These are phyloP conservation scores for Lathyrus oleraceus DNA, from an alignment of 306 rosid species.

Conservation along the genomic window DNA sequence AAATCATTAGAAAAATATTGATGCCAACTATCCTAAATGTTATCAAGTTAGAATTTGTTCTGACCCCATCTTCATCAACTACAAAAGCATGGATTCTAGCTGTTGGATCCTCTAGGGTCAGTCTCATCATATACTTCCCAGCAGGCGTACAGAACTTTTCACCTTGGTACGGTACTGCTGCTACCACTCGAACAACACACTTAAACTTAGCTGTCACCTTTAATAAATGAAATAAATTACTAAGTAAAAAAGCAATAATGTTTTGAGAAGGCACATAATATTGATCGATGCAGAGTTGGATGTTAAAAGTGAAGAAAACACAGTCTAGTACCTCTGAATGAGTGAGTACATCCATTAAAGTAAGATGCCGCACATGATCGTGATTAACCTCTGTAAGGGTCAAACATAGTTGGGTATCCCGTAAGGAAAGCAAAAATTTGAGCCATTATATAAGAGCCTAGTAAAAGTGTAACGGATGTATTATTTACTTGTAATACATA, in stretches of 20 bases:
- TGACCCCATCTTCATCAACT: conserved; percentile 65
- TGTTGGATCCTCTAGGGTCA: conserved; percentile 78
- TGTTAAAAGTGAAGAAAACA: conserved; percentile 8
- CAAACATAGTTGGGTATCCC: conserved; percentile 6
- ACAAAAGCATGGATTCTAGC: conserved; percentile 71
- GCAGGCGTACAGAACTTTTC: conserved; percentile 33
- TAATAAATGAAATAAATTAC: conserved; percentile 14
- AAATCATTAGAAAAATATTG: conserved; percentile 1
- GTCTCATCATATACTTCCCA: conserved; percentile 48
- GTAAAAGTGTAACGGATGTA: conserved; percentile 25
- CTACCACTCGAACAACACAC: conserved; percentile 64
- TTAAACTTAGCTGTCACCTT: conserved; percentile 64
- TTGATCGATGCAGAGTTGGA: not conserved
- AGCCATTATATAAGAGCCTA: not conserved
- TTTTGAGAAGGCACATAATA: not conserved
- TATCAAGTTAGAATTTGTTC: conserved; percentile 7
- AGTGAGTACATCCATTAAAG: conserved; percentile 63
- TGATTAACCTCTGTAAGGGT: conserved; percentile 46
- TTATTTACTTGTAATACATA: conserved; percentile 55
- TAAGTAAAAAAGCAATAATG: conserved; percentile 1
- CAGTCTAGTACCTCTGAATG: conserved; percentile 50
- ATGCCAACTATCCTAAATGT: conserved; percentile 2
- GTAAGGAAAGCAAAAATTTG: conserved; percentile 21
- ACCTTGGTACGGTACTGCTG: conserved; percentile 50
- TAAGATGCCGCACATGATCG: conserved; percentile 28